Conservation (phyloP, 441 rosid species). For the Euphorbia celastroides region DNA sequence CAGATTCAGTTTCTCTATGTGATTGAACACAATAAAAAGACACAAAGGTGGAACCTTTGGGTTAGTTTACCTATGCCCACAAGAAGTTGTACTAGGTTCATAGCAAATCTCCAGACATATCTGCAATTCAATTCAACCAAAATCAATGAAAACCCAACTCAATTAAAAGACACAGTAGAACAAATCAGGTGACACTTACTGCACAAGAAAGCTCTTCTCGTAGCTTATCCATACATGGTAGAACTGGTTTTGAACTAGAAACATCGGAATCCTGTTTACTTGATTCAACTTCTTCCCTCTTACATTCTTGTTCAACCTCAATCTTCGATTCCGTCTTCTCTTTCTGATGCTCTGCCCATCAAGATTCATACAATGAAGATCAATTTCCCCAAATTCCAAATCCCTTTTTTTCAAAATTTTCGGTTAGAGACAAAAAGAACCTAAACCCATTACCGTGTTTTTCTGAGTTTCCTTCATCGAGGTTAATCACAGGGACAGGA, state of each 20-base stretch:
- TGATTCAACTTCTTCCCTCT: constrained; percentile 23
- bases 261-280: constrained; percentile 20
- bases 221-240: constrained; percentile 74
- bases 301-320: constrained; percentile 26
- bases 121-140: constrained; percentile 32
- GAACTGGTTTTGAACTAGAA: constrained; percentile 29
- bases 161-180: neutral
- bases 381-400: neutral
- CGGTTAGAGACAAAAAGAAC: constrained; percentile 7
- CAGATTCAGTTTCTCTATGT: neutral
- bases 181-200: constrained; percentile 33
- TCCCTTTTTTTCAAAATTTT: neutral
- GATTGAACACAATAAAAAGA: neutral
- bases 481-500: constrained; percentile 47
- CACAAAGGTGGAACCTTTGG: neutral
- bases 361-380: neutral
- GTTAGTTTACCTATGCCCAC: constrained; percentile 77
- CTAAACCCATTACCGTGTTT: constrained; percentile 32
- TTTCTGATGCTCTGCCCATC: constrained; percentile 31
- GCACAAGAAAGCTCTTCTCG: constrained; percentile 95
- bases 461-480: constrained; percentile 44
- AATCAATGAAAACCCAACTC: constrained; percentile 7
- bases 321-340: constrained; percentile 21
- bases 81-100: constrained; percentile 93
- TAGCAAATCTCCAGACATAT: constrained; percentile 91